Evolutionary conservation across 257 asterid genomes (phyloP), one percentile per base, ranked within the genome.

Genomic region (Petunia axillaris): DNA sequence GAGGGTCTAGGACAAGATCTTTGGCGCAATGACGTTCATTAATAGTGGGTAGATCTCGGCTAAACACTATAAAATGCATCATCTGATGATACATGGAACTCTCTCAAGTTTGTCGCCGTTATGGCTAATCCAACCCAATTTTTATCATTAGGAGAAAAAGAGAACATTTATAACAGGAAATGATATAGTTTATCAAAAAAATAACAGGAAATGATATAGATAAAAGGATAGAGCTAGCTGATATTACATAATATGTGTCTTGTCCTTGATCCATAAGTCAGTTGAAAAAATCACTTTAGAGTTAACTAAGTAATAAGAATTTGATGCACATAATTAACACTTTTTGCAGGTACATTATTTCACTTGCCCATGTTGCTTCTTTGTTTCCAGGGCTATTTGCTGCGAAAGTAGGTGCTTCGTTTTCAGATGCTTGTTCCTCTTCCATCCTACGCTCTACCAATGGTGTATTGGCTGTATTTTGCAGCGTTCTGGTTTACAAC

Each of bases 281-380:
- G 25, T 25, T 25, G 25, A 10, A 73, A 71, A 70, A 10, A 71
- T 8, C 59, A 44, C 6, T 25, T 0, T 73, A 48, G 35, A 35
- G 35, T 52, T 35, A 50, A 5, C 62, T 64, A 9, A 65, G 25
- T 64, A 82, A 58, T 25, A 41, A 63, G 65, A 80, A 68, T 80
- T 87, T 91, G 86, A 91, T 89, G 80, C 82, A 64, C 37, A 50
- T 48, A 11, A 73, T 73, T 73, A 48, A 73, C 25, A 73, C 35
- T 83, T 82, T 82, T 85, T 91, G 96, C 95, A 96, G 99, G 97
- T 96, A 96, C 93, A 82, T 92, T 85, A 87, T 92, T 87, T 96
- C 99, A 89, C 96, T 92, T 80, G 97, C 95, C 83, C 92, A 93
- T 91, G 85, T 91, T 89, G 94, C 97, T 84, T 95, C 96, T 86